Conservation (phyloP, 768 basidiomycete genomes). For the Mycena metata region DNA sequence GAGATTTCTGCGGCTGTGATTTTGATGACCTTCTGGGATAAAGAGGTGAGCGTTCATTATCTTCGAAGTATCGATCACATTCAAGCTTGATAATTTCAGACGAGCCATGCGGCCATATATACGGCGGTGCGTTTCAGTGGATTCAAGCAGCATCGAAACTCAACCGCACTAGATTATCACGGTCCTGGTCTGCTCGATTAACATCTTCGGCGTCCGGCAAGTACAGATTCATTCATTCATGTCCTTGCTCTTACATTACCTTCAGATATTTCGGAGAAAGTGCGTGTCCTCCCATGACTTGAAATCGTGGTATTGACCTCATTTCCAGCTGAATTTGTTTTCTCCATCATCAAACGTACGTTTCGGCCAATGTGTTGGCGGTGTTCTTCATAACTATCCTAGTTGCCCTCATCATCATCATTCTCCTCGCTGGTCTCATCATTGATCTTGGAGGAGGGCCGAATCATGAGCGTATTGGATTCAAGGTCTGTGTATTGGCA, state of each 20-base stretch:
- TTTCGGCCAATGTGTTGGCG: background rate
- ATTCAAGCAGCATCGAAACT: background rate
- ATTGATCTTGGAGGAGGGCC: conserved; percentile 87
- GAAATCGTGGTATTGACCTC: background rate
- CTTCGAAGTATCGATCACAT: background rate
- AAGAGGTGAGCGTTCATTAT: conserved; percentile 56
- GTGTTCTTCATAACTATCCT: background rate
- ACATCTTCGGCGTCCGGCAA: conserved; percentile 78
- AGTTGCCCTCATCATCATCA: conserved; percentile 73
- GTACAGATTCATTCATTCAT: conserved; percentile 13
- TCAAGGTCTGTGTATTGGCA: conserved; percentile 62
- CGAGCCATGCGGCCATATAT: conserved; percentile 66
- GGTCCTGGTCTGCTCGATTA: conserved; percentile 70
- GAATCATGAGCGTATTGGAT: conserved; percentile 73
- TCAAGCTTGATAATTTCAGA: conserved; percentile 46
- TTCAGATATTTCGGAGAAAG: conserved; percentile 75
- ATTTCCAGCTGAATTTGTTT: conserved; percentile 71
- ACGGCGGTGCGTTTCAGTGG: conserved; percentile 53
- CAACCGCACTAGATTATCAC: conserved; percentile 56
- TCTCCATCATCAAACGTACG: conserved; percentile 76
- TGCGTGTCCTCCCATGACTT: conserved; percentile 38
- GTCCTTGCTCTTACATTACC: conserved; percentile 6
- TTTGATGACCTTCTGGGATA: conserved; percentile 81
- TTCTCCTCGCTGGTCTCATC: conserved; percentile 73
- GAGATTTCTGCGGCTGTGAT: conserved; percentile 82